These are phyloP conservation scores for Harringtonia lauricola DNA, from an alignment of 2,329 filamentous ascomycete species.

Conservation along the genomic window DNA sequence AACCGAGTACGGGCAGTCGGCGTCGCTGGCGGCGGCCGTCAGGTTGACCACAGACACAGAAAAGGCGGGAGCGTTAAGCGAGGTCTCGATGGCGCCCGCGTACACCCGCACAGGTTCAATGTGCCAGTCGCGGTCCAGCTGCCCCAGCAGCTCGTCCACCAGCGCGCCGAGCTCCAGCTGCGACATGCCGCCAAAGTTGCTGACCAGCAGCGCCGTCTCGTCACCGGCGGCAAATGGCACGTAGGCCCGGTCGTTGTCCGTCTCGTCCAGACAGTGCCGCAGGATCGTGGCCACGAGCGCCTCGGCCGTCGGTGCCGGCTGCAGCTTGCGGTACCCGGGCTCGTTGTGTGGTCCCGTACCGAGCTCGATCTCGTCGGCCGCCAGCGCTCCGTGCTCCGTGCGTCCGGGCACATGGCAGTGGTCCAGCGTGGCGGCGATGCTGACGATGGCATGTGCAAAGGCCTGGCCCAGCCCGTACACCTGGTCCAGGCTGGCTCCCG, in stretches of 20 bases:
- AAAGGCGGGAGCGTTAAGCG: slow-evolving; percentile 61
- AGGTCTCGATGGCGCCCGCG: slow-evolving; percentile 57
- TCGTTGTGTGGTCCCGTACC: slow-evolving; percentile 60
- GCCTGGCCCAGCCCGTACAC: slow-evolving; percentile 39
- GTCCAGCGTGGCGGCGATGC: slow-evolving; percentile 46
- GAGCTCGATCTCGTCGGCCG: slow-evolving; percentile 44
- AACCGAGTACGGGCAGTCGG: slow-evolving; percentile 29
- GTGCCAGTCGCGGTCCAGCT: slow-evolving; percentile 34
- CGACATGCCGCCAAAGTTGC: slow-evolving; percentile 50
- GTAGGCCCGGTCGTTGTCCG: slow-evolving; percentile 36
- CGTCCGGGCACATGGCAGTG: slow-evolving; percentile 49
- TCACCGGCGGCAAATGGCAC: slow-evolving; percentile 34
- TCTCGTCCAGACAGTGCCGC: slow-evolving; percentile 46
- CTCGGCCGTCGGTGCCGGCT: slow-evolving; percentile 35
- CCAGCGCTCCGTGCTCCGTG: slow-evolving; percentile 34
- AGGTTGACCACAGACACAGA: slow-evolving; percentile 56
- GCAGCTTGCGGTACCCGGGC: slow-evolving; percentile 46
- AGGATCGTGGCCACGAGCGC: slow-evolving; percentile 47
- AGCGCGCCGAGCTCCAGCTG: slow-evolving; percentile 45
- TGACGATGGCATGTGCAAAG: slow-evolving; percentile 40
- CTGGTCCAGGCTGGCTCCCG: slow-evolving; percentile 35
- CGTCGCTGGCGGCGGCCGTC: slow-evolving; percentile 30
- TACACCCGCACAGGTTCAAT: slow-evolving; percentile 43
- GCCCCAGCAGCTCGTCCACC: slow-evolving; percentile 39
- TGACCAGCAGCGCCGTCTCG: slow-evolving; percentile 41